Percentiles rank a stretch among this genome's conserved stretches.
These are phyloP conservation scores for Syzygium aqueum DNA, from an alignment of 345 rosid genomes.

Conservation along the genomic window DNA sequence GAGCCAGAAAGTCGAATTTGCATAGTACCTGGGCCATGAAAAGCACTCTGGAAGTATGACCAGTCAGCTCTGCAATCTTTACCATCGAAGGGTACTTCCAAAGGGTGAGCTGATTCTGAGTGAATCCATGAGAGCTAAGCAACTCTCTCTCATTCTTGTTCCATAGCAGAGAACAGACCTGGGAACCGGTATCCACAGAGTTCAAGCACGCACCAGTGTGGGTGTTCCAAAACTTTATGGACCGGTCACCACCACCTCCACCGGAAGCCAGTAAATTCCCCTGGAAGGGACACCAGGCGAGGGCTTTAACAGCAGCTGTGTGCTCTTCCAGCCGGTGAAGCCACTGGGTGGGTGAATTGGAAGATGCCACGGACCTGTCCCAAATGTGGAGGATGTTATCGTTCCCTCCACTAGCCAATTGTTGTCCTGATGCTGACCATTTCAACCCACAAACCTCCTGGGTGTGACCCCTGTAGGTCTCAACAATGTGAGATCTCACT, in stretches of 20 bases:
- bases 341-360: constrained; percentile 25
- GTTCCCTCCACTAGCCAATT: constrained; percentile 35
- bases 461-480: constrained; percentile 25
- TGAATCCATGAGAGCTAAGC: constrained; percentile 40
- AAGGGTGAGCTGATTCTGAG: constrained; percentile 29
- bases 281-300: constrained; percentile 43
- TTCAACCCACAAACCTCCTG: constrained; percentile 37
- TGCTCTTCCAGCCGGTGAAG: constrained; percentile 35
- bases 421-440: constrained; percentile 37
- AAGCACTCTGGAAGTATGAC: constrained; percentile 38
- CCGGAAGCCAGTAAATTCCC: constrained; percentile 32
- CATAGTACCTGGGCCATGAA: constrained; percentile 25
- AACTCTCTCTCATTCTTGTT: constrained; percentile 32
- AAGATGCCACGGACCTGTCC: constrained; percentile 25
- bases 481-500: constrained; percentile 25
- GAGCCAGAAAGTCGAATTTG: neutral
- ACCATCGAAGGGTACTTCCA: constrained; percentile 45
- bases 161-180: constrained; percentile 37
- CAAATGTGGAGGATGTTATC: constrained; percentile 30
- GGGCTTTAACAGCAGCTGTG: constrained; percentile 33
- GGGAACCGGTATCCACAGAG: constrained; percentile 34
- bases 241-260: constrained; percentile 30
- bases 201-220: constrained; percentile 39
- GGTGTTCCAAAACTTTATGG: constrained; percentile 35
- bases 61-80: constrained; percentile 32